phyloP scores from a whole-genome alignment of 768 basidiomycete species.

The Amanita brunnescens region DNA sequence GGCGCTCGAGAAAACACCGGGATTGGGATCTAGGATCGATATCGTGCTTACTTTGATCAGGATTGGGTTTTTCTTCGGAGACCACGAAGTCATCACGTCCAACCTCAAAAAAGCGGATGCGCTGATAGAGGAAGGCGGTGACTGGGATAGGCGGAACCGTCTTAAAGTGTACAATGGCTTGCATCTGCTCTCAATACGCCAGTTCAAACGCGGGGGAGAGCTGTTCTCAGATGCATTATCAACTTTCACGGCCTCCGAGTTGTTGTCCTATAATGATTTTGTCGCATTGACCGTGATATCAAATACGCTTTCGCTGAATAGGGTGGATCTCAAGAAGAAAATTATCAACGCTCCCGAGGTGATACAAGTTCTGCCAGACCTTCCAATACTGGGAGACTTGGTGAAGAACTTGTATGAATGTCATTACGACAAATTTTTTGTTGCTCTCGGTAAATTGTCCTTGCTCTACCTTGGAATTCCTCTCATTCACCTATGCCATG shows the following conservation, averaged over 20 bases:
- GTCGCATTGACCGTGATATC: constrained; percentile 78
- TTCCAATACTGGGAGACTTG: constrained; percentile 75
- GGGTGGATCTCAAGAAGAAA: constrained; percentile 92
- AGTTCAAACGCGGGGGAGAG: constrained; percentile 81
- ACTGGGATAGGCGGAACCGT: constrained; percentile 96
- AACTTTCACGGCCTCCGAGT: constrained; percentile 90
- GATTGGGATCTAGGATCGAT: constrained; percentile 89
- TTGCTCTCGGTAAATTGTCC: constrained; percentile 59
- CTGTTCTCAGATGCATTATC: constrained; percentile 86
- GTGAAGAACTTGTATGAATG: constrained; percentile 86
- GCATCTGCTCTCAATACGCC: constrained; percentile 79
- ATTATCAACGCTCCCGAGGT: constrained; percentile 85
- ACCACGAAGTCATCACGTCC: constrained; percentile 59
- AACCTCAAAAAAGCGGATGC: constrained; percentile 76
- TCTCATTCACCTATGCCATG: constrained; percentile 1
- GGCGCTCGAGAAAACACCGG: constrained; percentile 87
- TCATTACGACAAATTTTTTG: constrained; percentile 92
- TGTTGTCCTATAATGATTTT: constrained; percentile 84
- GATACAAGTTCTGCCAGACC: constrained; percentile 70
- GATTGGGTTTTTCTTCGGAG: constrained; percentile 85
- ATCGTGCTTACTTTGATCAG: constrained; percentile 82
- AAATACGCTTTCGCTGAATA: constrained; percentile 64
- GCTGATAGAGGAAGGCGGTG: constrained; percentile 92
- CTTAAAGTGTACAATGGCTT: constrained; percentile 93
- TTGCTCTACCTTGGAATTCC: background rate